Evolutionary conservation across 257 asterid species (phyloP), one percentile per base, ranked within the genome.

Genomic region (Nicotiana tomentosiformis): DNA sequence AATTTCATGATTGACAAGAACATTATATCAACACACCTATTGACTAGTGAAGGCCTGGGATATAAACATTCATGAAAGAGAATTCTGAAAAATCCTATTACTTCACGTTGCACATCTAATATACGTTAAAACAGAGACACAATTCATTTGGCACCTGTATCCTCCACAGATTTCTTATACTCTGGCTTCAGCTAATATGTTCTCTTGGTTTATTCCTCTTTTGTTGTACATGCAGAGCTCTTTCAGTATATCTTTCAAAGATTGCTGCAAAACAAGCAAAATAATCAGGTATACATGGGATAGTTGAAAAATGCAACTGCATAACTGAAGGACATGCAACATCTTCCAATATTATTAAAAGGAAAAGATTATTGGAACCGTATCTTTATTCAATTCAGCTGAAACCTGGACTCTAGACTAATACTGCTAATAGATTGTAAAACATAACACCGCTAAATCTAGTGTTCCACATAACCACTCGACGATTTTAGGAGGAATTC

Each of bases 101-200:
- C 80, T 76, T 37, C 29, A 76, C 8, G 29, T 83, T 72, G 64
- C 76, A 82, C 60, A 68, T 82, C 83, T 82, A 88, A 80, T 82
- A 51, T 80, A 85, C 90, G 86, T 86, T 81, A 64, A 85, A 70
- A 77, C 20, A 26, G 11, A 82, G 30, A 43, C 77, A 77, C 69
- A 78, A 83, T 84, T 88, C 89, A 85, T 60, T 91, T 95, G 82
- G 91, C 93, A 86, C 92, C 96, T 87, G 98, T 84, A 85, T 91
- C 98, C 88, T 91, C 97, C 1, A 61, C 98, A 85, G 98, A 93
- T 83, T 90, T 94, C 89, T 91, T 94, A 79, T 93, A 96, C 91
- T 93, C 98, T 57, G 98, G 94, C 89, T 94, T 96, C 65, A 94
- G 94, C 93, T 94, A 98, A 83, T 93, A 93, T 37, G 96, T 93